Evolutionary conservation across 129 eudicot species (phyloP), one percentile per base, ranked within the genome.

Genomic region (Arctium lappa): DNA sequence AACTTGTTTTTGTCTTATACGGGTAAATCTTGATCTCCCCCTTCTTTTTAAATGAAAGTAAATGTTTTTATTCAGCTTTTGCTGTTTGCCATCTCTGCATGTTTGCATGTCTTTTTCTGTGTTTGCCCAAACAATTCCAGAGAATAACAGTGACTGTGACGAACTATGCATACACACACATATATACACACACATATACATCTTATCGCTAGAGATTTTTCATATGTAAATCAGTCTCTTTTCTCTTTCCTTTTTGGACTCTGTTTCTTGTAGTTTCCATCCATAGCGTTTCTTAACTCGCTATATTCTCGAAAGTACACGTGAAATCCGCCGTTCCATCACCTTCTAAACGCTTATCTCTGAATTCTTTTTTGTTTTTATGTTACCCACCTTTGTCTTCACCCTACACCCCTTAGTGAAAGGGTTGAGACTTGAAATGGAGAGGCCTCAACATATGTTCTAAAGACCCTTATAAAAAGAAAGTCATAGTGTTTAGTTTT

Each of bases 21-120:
- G 76, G 87, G 84, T 84, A 84, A 79, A 79, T 72, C 78, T 79
- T 84, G 72, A 79, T 84, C 44, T 42, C 78, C 78, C 71, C 71
- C 46, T 77, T 38, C 46, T 83, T 84, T 72, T 79, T 79, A 79
- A 73, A 63, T 84, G 76, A 84, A 84, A 79, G 87, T 79, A 79
- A 84, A 83, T 83, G 75, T 73, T 79, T 82, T 74, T 15, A 12
- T 83, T 79, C 79, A 73, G 80, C 83, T 84, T 84, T 84, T 84
- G 76, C 87, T 84, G 87, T 84, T 84, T 84, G 84, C 87, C 80
- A 84, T 84, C 83, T 80, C 90, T 88, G 90, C 90, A 88, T 88
- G 90, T 82, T 73, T 88, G 88, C 90, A 85, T 88, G 86, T 83
- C 88, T 85, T 78, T 76, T 81, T 46, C 85, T 66, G 80, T 84